These are phyloP conservation scores for Fusarium sp. DNA, from an alignment of 2,329 filamentous ascomycete genomes.

Conservation along the genomic window DNA sequence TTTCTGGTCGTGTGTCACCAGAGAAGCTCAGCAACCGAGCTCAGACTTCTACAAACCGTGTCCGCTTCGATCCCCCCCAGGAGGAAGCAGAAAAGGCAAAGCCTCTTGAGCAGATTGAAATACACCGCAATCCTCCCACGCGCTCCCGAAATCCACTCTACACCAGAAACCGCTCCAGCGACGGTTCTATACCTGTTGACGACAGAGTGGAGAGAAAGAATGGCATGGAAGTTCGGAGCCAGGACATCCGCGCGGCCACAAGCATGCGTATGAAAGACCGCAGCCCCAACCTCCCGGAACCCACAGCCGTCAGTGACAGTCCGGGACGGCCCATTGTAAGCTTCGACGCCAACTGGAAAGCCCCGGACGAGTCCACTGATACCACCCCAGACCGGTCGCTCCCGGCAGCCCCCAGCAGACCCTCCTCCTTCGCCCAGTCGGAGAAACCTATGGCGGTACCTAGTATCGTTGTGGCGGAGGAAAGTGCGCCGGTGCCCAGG, in stretches of 20 bases:
- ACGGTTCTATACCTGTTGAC: conserved; percentile 49
- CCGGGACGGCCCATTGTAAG: conserved; percentile 96
- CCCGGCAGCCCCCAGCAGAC: conserved; percentile 48
- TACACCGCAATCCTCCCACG: conserved; percentile 84
- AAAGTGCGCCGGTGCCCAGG: conserved; percentile 54
- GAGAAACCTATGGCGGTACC: conserved; percentile 60
- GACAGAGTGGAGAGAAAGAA: conserved; percentile 74
- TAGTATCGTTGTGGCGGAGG: conserved; percentile 68
- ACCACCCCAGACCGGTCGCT: conserved; percentile 63
- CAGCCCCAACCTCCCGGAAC: conserved; percentile 87
- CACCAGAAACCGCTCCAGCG: conserved; percentile 70
- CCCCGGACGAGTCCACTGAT: conserved; percentile 78
- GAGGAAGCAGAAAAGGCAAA: conserved; percentile 55
- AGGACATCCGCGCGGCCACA: conserved; percentile 91
- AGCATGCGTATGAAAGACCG: conserved; percentile 90
- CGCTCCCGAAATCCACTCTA: conserved; percentile 88
- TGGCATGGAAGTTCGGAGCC: conserved; percentile 83
- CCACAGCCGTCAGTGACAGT: conserved; percentile 90
- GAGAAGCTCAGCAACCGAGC: conserved; percentile 53
- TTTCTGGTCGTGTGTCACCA: conserved; percentile 51
- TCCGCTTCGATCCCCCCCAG: conserved; percentile 58
- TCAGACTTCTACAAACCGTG: conserved; percentile 51
- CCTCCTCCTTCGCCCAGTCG: conserved; percentile 47
- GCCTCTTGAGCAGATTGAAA: conserved; percentile 72
- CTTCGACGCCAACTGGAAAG: conserved; percentile 88